A percentile compares a stretch with the other conserved stretches of the same genome.
phyloP scores from a whole-genome alignment of 345 rosid genomes.

The Mallotus nudiflorus region DNA sequence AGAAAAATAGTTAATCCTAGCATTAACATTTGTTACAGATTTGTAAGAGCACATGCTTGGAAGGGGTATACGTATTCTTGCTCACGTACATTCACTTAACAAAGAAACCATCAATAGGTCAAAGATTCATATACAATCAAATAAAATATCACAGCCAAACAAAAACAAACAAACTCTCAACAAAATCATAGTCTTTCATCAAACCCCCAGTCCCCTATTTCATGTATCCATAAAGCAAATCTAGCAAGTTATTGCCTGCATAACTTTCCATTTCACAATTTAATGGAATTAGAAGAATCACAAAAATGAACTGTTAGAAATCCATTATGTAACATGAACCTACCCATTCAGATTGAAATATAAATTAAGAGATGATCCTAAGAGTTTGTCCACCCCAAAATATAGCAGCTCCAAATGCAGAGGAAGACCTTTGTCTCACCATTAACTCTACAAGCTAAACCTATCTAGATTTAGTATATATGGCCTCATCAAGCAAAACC shows the following conservation, averaged over 20 bases:
- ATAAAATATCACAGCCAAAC: neutral
- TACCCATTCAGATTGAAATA: neutral
- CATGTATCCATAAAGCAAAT: neutral
- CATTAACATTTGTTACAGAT: neutral
- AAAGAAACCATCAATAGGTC: neutral
- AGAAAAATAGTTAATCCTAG: neutral
- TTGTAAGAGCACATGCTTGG: no score
- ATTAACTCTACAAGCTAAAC: neutral
- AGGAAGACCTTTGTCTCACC: neutral
- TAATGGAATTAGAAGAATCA: neutral
- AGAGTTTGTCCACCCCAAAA: neutral
- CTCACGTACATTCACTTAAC: neutral
- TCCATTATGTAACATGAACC: neutral
- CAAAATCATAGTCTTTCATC: neutral
- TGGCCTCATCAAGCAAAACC: neutral
- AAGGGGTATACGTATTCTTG: neutral
- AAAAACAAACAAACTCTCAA: neutral
- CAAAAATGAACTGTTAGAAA: neutral
- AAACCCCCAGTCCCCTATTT: neutral
- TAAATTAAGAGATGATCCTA: neutral
- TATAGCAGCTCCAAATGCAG: neutral
- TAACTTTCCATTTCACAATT: neutral
- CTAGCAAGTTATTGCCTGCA: neutral
- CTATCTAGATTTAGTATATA: constrained; percentile 1
- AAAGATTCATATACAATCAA: neutral